Evolutionary conservation across 495 filamentous ascomycete genomes (phyloP), one percentile per base, ranked within the genome.

Genomic region (Aspergillus olivimuriae): DNA sequence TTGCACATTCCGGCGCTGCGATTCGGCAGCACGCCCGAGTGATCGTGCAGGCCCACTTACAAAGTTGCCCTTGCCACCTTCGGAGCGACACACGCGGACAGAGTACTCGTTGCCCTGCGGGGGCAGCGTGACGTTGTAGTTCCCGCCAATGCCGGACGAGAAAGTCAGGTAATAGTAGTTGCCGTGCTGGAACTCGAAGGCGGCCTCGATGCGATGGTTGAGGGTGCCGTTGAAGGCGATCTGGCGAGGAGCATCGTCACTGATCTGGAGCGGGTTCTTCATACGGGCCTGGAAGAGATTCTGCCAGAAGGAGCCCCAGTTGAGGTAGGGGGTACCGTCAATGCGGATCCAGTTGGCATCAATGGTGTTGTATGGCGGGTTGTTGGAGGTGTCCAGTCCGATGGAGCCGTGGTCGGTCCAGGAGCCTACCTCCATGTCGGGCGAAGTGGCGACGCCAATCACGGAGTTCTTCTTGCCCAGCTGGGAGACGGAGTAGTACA

Each of bases 251-350:
- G 56, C 50, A 3, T 53, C 48, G 3, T 58, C 60, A 5, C 51
- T 55, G 5, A 69, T 57, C 39, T 65, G 63, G 18, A 61, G 69
- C 7, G 74, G 62, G 5, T 60, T 52, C 15, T 62, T 61, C 65
- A 86, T 72, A 9, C 66, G 50, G 6, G 79, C 76, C 56, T 84
- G 82, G 65, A 74, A 79, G 39, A 86, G 66, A 44, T 80, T 80
- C 6, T 70, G 58, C 83, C 83, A 89, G 68, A 82, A 89, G 19
- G 72, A 77, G 14, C 84, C 84, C 33, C 82, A 89, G 43, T 71
- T 78, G 30, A 89, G 67, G 46, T 74, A 74, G 37, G 75, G 69
- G 4, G 56, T 57, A 39, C 65, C 67, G 23, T 57, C 63, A 10
- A 66, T 58, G 11, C 52, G 65, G 52, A 84, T 62, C 26, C 83